Evolutionary conservation across 345 rosid species (phyloP), one percentile per base, ranked within the genome.

Genomic region (Mercurialis annua): DNA sequence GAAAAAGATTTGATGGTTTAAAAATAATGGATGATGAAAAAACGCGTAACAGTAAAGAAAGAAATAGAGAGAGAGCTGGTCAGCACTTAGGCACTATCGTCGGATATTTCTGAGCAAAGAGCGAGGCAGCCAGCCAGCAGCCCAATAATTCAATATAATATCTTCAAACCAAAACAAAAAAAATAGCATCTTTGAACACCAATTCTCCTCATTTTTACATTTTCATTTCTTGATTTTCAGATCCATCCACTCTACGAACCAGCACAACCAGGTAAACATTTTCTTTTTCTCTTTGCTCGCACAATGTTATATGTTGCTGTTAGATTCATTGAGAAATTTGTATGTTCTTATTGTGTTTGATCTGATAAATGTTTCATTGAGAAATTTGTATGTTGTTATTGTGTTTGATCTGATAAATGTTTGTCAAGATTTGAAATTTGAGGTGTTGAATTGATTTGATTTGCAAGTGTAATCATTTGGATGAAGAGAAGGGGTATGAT

Each of bases 401-500:
- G 36, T 23, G 11, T 24, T 30, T 10, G 15, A 56, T 56, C 44
- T 3, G 1, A 40, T 23, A 14, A n/a, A 10, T 4, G 26, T 42
- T 30, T n/a, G 23, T 21, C 2, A 0, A 17, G 31, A 10, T 20
- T 16, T 2, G n/a, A 29, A 14, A 4, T 50, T 24, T 8, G 40
- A 52, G 24, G 3, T 51, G 34, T 51, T 1, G 10, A 54, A 63
- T 33, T 33, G 61, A 56, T 23, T n/a, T 51, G n/a, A 46, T 52
- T 29, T 53, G 64, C 51, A 63, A 59, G 87, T 69, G 55, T 67
- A 65, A 34, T 66, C 64, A 60, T 69, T 34, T 80, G 78, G 81
- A 77, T 77, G 85, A 67, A 77, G 88, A 78, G 67, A 73, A 72
- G 70, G 59, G 43, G 27, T 73, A 10, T 72, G 62, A 80, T 86